Base-by-base conservation (phyloP, 495 filamentous ascomycete species). In the Penicillium goetzii region DNA sequence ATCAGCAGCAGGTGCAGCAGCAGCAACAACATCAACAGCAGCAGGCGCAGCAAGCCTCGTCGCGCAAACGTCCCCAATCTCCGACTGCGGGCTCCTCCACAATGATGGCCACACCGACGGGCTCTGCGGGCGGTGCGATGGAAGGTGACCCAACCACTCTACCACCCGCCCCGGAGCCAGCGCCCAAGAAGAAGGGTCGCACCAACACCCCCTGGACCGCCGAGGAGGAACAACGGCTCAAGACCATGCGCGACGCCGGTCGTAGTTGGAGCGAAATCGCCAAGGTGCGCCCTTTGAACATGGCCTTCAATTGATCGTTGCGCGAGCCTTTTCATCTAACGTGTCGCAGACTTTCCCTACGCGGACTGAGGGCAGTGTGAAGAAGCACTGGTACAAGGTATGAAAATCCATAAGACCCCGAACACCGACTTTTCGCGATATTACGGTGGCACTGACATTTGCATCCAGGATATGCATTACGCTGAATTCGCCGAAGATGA, bases 331-430 rank as follows among this genome's bases (percentile, higher is more conserved):
- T 56, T 34, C 80, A 26, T 49, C 40, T 57, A n/a, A 78, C 66
- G 54, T 56, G 58, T 69, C 41, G 43, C 71, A 96, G 92, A 93
- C 90, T 11, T 99, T 99, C 76, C 95, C 95, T 17, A 87, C 85
- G 19, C 84, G 95, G 66, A 99, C 95, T 25, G 95, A 99, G 76
- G 95, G 95, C 19, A 97, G 92, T 70, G 95, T 99, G 12, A 99
- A 99, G 84, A 99, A 99, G 80, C 95, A 99, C 76, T 99, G 95
- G 95, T 99, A 99, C 75, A 99, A 99, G 85, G 93, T 93, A 82
- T 56, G 56, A 14, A 21, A 19, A n/a, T 14, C 7, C 19, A 4
- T 4, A n/a, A 9, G 30, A 21, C 12, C 25, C n/a, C 17, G 6
- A 55, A 23, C 14, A 17, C 9, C 26, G 25, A 7, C 17, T 56